These are phyloP conservation scores for Eucalyptus sp. DNA, from an alignment of 345 rosid species.

Conservation along the genomic window DNA sequence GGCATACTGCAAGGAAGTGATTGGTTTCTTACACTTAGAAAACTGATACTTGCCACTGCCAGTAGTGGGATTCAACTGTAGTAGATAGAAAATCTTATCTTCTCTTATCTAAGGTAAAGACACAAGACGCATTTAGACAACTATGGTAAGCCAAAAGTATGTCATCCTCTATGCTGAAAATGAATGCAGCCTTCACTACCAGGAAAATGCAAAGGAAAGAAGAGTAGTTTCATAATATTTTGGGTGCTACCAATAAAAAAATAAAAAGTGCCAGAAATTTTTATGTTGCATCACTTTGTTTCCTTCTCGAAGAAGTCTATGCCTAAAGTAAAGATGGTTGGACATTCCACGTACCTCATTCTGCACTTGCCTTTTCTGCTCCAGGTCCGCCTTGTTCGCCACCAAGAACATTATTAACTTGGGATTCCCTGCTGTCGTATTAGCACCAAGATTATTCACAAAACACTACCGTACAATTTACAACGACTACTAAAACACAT, in stretches of 20 bases:
- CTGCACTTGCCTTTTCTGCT: slow-evolving; percentile 50
- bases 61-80: background rate
- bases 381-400: slow-evolving; percentile 68
- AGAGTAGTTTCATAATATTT: background rate
- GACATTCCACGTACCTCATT: slow-evolving; percentile 23
- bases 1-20: background rate
- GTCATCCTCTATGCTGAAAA: background rate
- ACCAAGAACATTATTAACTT: slow-evolving; percentile 57
- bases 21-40: background rate
- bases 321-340: background rate
- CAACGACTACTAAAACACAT: background rate
- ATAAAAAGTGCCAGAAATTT: background rate
- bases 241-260: background rate
- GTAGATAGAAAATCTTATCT: background rate
- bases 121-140: background rate
- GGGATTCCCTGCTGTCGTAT: slow-evolving; percentile 39
- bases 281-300: background rate
- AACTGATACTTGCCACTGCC: background rate
- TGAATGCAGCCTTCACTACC: background rate
- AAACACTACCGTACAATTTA: background rate
- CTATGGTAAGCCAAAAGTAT: background rate
- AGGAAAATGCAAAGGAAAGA: background rate
- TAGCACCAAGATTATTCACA: background rate
- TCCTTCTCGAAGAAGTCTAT: background rate
- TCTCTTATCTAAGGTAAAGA: background rate